phyloP scores from a whole-genome alignment of 2,329 filamentous ascomycete species.

The Calonectria naviculata region DNA sequence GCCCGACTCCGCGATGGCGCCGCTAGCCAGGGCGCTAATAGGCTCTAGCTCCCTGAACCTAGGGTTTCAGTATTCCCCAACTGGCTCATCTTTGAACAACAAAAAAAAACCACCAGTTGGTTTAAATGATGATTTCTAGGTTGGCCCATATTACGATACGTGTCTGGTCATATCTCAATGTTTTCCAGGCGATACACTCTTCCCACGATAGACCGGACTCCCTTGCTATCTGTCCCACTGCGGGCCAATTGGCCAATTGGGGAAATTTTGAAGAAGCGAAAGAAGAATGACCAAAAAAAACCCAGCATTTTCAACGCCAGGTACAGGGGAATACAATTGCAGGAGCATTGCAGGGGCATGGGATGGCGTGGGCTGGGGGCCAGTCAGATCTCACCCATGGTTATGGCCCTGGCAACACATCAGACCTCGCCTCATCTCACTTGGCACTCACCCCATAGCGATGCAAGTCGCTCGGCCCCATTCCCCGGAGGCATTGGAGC shows the following conservation, averaged over 20 bases:
- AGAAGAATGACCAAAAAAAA: constrained; percentile 1
- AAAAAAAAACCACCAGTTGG: constrained; percentile 11
- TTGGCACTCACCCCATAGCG: constrained; percentile 22
- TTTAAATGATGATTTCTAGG: not conserved
- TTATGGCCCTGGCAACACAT: constrained; percentile 16
- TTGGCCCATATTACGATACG: not conserved
- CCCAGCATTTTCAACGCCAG: constrained; percentile 10
- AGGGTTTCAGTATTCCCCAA: constrained; percentile 29
- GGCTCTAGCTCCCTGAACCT: constrained; percentile 12
- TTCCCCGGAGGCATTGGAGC: constrained; percentile 14
- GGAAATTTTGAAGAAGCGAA: constrained; percentile 17
- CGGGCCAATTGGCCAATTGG: constrained; percentile 18
- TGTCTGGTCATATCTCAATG: not conserved
- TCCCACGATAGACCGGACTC: not conserved
- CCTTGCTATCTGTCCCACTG: not conserved
- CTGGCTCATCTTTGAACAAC: constrained; percentile 13
- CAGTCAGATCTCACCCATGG: constrained; percentile 27
- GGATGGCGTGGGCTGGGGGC: constrained; percentile 16
- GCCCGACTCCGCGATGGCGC: constrained; percentile 19
- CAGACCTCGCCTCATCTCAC: constrained; percentile 30
- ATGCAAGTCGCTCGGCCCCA: constrained; percentile 16
- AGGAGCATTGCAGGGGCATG: constrained; percentile 24
- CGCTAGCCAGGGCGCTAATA: constrained; percentile 24
- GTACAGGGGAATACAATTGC: constrained; percentile 22
- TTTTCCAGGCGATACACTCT: not conserved